These are phyloP conservation scores for Aristolochia contorta DNA, from an alignment of 164 flowering plant genomes.

Conservation along the genomic window DNA sequence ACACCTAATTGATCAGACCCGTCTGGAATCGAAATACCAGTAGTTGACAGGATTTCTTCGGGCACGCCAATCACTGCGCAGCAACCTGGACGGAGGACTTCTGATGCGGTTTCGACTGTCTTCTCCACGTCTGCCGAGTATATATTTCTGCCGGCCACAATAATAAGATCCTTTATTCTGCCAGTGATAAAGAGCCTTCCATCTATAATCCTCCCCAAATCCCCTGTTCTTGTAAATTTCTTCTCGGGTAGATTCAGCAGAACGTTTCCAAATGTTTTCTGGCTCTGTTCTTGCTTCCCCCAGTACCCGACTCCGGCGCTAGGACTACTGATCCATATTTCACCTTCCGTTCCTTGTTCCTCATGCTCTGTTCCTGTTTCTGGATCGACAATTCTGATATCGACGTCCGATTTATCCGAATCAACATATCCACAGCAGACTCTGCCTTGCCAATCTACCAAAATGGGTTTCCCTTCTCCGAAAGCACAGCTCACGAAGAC, in stretches of 20 bases:
- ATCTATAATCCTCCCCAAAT: slow-evolving; percentile 55
- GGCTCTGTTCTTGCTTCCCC: slow-evolving; percentile 54
- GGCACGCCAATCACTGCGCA: slow-evolving; percentile 83
- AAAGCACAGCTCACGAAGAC: slow-evolving; percentile 74
- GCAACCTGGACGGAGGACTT: slow-evolving; percentile 61
- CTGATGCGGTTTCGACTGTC: slow-evolving; percentile 65
- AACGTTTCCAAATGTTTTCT: slow-evolving; percentile 42
- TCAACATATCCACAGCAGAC: slow-evolving; percentile 65
- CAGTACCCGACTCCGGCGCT: slow-evolving; percentile 83
- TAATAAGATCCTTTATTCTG: slow-evolving; percentile 74
- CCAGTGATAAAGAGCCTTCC: slow-evolving; percentile 70
- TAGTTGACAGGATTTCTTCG: slow-evolving; percentile 38
- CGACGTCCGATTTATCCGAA: slow-evolving; percentile 37
- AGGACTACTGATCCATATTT: slow-evolving; percentile 79
- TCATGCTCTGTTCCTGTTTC: slow-evolving; percentile 41
- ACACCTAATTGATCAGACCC: slow-evolving; percentile 61
- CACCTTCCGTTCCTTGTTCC: slow-evolving; percentile 66
- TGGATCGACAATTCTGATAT: slow-evolving; percentile 62
- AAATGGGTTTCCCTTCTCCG: slow-evolving; percentile 55
- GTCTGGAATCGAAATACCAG: slow-evolving; percentile 57
- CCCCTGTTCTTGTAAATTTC: slow-evolving; percentile 59
- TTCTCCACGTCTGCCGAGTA: slow-evolving; percentile 77
- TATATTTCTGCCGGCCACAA: slow-evolving; percentile 69
- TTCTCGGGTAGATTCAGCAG: slow-evolving; percentile 33
- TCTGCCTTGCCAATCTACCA: slow-evolving; percentile 75